A percentile compares a stretch with the other conserved stretches of the same genome.
phyloP scores from a whole-genome alignment of 2,329 filamentous ascomycete genomes.

The Plectosphaerella sp. region DNA sequence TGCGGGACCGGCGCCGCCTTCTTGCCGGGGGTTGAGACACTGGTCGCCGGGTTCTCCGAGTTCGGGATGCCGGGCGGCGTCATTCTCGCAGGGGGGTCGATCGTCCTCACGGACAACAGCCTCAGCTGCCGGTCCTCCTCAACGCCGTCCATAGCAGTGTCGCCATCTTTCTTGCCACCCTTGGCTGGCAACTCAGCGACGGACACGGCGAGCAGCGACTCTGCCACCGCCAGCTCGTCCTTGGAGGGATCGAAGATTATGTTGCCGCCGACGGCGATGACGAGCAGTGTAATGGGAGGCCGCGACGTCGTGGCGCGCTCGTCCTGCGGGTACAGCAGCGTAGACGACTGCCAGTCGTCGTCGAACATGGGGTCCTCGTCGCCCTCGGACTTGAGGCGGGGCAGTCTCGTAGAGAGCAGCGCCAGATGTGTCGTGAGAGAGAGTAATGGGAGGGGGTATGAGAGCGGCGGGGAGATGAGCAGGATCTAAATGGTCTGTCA shows the following conservation, averaged over 20 bases:
- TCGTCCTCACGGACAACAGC: slow-evolving; percentile 64
- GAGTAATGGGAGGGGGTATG: slow-evolving; percentile 88
- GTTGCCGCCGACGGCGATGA: slow-evolving; percentile 80
- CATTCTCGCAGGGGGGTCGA: slow-evolving; percentile 69
- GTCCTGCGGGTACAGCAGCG: slow-evolving; percentile 66
- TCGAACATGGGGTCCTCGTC: slow-evolving; percentile 98
- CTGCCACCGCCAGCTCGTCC: slow-evolving; percentile 90
- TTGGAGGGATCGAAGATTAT: slow-evolving; percentile 90
- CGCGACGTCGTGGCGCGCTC: slow-evolving; percentile 33
- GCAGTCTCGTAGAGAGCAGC: slow-evolving; percentile 80
- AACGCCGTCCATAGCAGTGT: slow-evolving; percentile 24
- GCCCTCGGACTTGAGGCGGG: slow-evolving; percentile 77
- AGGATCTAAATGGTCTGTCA: slow-evolving; percentile 59
- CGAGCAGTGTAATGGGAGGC: slow-evolving; percentile 85
- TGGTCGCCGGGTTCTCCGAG: slow-evolving; percentile 53
- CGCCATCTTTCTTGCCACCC: slow-evolving; percentile 11
- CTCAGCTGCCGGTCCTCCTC: slow-evolving; percentile 47
- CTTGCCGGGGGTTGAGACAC: slow-evolving; percentile 25
- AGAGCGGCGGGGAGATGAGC: slow-evolving; percentile 86
- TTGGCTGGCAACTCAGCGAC: slow-evolving; percentile 46
- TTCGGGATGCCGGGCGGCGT: slow-evolving; percentile 69
- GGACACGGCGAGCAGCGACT: slow-evolving; percentile 82
- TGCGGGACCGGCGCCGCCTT: slow-evolving; percentile 25
- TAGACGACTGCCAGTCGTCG: slow-evolving; percentile 90
- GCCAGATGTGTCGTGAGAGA: slow-evolving; percentile 92